Evolutionary conservation across 2,329 filamentous ascomycete species (phyloP), one percentile per base, ranked within the genome.

Genomic region (Emericellopsis cladophorae): DNA sequence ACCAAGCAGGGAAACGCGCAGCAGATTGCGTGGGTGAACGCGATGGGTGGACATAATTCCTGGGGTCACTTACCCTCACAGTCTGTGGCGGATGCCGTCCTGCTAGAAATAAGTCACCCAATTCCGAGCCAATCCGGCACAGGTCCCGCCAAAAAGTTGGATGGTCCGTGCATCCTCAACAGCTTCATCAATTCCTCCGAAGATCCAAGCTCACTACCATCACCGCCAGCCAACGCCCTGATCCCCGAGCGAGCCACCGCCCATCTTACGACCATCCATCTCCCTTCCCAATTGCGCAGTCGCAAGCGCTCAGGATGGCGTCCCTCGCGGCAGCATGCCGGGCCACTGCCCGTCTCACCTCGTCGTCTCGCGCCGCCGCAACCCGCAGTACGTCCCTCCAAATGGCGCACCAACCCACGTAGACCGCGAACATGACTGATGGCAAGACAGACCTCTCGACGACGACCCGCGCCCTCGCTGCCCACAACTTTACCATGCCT

Each of bases 401-500:
- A 8, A 15, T 35, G 9, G n/a, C 32, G n/a, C 32, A 35, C 6
- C 11, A 32, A 32, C 31, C 31, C 15, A 12, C 31, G 31, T 12
- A 32, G n/a, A 9, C 32, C 32, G 8, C 3, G 18, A 5, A 15
- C 23, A 37, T 9, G 49, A 35, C 32, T 35, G 18, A 35, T 9
- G 9, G 8, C 32, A 15, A 15, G 32, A 36, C 52, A 87, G 83
- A 73, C 52, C 78, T 84, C 59, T 70, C 73, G 49, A 76, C 79
- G 34, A 76, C 76, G 42, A 63, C 77, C 43, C 65, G 71, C 50
- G 70, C 67, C 52, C 70, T 81, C 51, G 86, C 82, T 39, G 87
- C 86, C 21, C 81, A 88, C 48, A 92, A 89, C 64, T 88, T 93
- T 65, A 84, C 79, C 42, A 94, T 94, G 88, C 87, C 87, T 22